phyloP scores from a whole-genome alignment of 164 flowering plant species.

The Brasenia schreberi region DNA sequence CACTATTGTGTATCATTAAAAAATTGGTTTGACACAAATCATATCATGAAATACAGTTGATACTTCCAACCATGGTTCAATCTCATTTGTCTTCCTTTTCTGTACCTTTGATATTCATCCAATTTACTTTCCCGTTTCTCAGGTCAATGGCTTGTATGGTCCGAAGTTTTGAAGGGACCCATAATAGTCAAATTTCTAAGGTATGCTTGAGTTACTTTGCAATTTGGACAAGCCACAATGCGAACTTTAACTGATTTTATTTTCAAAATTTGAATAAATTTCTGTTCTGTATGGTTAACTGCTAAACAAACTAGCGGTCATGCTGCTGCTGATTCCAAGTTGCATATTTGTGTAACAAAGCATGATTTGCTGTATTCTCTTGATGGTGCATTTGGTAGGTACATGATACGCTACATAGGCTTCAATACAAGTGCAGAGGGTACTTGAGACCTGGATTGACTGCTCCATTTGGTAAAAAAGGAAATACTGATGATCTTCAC shows the following conservation, averaged over 20 bases:
- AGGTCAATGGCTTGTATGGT: slow-evolving; percentile 39
- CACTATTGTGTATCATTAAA: too few relatives aligned
- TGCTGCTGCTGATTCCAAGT: background rate
- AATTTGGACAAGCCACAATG: background rate
- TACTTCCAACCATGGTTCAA: too few relatives aligned
- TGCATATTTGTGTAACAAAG: background rate
- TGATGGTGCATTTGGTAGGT: slow-evolving; percentile 33
- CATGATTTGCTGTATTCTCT: background rate
- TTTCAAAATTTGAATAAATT: too few relatives aligned
- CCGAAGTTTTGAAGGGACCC: slow-evolving; percentile 20
- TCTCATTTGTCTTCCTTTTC: too few relatives aligned
- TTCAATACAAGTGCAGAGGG: slow-evolving; percentile 32
- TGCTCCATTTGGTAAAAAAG: slow-evolving; percentile 25
- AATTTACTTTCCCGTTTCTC: background rate
- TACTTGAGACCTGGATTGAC: slow-evolving; percentile 67
- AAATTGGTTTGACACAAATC: too few relatives aligned
- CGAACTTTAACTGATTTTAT: background rate
- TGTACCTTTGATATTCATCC: too few relatives aligned
- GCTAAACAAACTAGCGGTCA: background rate
- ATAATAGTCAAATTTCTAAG: slow-evolving; percentile 35
- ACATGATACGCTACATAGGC: slow-evolving; percentile 6
- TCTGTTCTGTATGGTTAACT: too few relatives aligned
- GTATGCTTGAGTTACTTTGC: slow-evolving; percentile 18
- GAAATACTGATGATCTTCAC: slow-evolving; percentile 4
- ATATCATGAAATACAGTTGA: too few relatives aligned